Evolutionary conservation across 495 filamentous ascomycete species (phyloP).

Genomic region (Neurospora hispaniola): DNA sequence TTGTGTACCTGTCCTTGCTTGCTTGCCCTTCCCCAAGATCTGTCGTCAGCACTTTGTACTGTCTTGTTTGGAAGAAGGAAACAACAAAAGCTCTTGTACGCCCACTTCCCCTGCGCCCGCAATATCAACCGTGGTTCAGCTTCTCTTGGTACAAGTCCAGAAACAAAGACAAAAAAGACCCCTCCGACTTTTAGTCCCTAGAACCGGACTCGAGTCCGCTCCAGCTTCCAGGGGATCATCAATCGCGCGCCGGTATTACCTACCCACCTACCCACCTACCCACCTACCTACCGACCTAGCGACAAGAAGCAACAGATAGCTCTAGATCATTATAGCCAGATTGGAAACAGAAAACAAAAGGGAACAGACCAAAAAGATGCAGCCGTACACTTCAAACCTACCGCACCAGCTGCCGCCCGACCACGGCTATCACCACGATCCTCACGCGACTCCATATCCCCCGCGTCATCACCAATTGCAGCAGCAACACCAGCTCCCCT

Average conservation of each 20-base stretch:
- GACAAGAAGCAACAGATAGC: too few species aligned
- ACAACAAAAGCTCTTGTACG: neutral
- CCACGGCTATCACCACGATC: slow-evolving; percentile 11
- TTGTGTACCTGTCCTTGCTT: neutral
- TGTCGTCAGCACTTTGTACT: neutral
- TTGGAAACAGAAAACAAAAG: too few species aligned
- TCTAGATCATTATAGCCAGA: too few species aligned
- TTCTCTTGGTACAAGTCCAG: neutral
- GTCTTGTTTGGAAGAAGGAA: neutral
- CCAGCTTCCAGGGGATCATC: neutral
- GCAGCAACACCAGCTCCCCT: slow-evolving; percentile 18
- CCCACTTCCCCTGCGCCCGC: neutral
- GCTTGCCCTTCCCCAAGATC: neutral
- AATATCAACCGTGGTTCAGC: neutral
- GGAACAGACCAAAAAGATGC: neutral
- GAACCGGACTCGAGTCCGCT: neutral
- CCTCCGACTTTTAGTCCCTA: neutral
- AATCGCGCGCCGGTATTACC: neutral
- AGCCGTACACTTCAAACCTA: neutral
- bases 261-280: neutral
- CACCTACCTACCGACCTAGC: too few species aligned
- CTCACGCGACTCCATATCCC: slow-evolving; percentile 11
- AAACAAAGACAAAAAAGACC: neutral
- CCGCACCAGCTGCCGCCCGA: neutral
- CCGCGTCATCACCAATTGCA: slow-evolving; percentile 10